phyloP scores from a whole-genome alignment of 441 rosid genomes.

The Biscutella laevigata region DNA sequence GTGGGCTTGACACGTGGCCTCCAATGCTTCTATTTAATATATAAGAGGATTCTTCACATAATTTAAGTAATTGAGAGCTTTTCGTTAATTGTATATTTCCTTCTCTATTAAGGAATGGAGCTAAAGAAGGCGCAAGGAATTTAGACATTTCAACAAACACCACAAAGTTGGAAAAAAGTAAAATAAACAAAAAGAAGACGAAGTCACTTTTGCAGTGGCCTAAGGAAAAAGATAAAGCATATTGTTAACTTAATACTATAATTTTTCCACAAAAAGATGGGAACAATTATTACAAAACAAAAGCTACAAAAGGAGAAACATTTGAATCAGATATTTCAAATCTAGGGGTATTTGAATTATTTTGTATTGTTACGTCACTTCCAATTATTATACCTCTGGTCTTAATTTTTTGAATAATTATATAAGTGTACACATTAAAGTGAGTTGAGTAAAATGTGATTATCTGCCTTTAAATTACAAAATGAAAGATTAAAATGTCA shows the following conservation, averaged over 20 bases:
- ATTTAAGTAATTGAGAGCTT: background rate
- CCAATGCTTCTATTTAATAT: too few species aligned
- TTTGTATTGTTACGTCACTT: background rate
- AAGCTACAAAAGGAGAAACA: conserved; percentile 14
- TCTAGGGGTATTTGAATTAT: background rate
- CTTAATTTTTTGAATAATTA: too few species aligned
- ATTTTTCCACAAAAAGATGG: background rate
- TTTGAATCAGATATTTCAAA: conserved; percentile 15
- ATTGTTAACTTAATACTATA: too few species aligned
- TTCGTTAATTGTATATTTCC: conserved; percentile 23
- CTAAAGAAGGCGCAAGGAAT: conserved; percentile 29
- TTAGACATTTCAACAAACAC: conserved; percentile 25
- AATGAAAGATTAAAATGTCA: too few species aligned
- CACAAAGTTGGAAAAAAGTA: conserved; percentile 23
- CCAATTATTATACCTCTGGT: too few species aligned
- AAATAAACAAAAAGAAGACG: conserved; percentile 15
- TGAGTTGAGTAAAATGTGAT: too few species aligned
- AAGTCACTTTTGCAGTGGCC: conserved; percentile 22
- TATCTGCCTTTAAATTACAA: too few species aligned
- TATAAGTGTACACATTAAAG: too few species aligned
- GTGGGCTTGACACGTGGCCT: too few species aligned
- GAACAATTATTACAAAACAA: conserved; percentile 11
- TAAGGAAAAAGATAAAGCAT: conserved; percentile 27
- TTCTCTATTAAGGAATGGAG: conserved; percentile 43
- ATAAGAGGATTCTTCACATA: background rate